Evolutionary conservation across 2,329 filamentous ascomycete species (phyloP), one percentile per base, ranked within the genome.

Genomic region (Xylariaceae sp.): DNA sequence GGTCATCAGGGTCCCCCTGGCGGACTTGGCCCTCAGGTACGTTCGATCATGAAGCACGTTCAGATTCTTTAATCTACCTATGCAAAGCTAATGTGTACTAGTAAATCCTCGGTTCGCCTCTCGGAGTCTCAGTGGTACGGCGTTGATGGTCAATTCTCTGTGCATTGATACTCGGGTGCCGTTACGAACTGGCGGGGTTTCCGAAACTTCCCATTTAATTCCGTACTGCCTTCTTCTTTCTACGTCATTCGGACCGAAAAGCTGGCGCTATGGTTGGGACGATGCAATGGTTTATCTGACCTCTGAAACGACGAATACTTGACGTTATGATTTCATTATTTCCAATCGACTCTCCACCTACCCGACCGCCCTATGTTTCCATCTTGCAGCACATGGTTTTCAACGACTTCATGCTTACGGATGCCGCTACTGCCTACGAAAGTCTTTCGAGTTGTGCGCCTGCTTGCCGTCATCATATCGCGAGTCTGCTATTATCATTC

Each of bases 111-210:
- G 57, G 55, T 60, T 53, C 57, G 63, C 63, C 66, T 66, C 60
- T 58, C 54, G 65, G 65, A 62, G 65, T 67, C 64, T 55, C 58
- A 62, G 57, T 62, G 64, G 63, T 59, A 48, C 57, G 63, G 63
- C 63, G 64, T 66, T 66, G 58, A 56, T 60, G 58, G 60, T 56
- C 61, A 55, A 52, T 56, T 58, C 55, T 53, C 56, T 53, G 51
- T 55, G 55, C 62, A 60, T 64, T 58, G 51, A 55, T 58, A 56
- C 60, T 57, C 44, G 55, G 22, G 22, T 57, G 55, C 50, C 50
- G 49, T 45, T 53, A 55, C 49, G 55, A 57, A 53, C 48, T 54
- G 55, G 44, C 51, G 50, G 45, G 22, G 4, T 27, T 27, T 7
- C 22, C 22, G 7, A 27, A 27, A 27, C 22, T 27, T 27, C 4